Evolutionary conservation across 2,329 filamentous ascomycete species (phyloP), one percentile per base, ranked within the genome.

Genomic region (Fusarium anguioides): DNA sequence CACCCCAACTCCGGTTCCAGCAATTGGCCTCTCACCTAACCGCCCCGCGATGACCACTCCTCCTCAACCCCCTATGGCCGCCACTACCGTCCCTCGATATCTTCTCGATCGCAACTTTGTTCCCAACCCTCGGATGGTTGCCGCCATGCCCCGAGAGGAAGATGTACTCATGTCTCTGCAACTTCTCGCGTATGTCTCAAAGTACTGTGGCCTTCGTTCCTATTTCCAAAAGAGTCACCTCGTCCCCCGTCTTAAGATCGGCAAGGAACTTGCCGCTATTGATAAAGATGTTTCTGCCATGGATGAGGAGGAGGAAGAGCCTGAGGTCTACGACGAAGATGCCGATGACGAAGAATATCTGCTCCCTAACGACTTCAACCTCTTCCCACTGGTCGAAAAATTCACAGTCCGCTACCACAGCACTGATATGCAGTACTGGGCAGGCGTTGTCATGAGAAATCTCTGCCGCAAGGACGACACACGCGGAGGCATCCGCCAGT

Each of bases 391-490:
- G 33, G 96, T 99, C 45, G 96, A 99, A 80, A 98, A 97, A 79
- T 99, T 98, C 77, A 99, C 96, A 6, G 93, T 97, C 27, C 89
- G 96, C 68, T 94, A 97, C 75, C 93, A 97, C 80, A 94, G 92
- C 68, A 92, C 93, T 60, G 94, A 97, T 76, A 99, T 99, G 96
- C 95, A 97, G 78, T 99, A 99, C 82, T 99, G 96, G 96, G 96
- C 96, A 18, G 96, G 95, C 64, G 96, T 99, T 17, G 96, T 99
- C 42, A 99, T 99, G 96, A 88, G 96, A 68, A 99, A 99, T 76
- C 87, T 99, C 47, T 99, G 96, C 84, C 92, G 96, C 68, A 99
- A 99, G 81, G 96, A 99, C 77, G 96, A 99, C 76, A 93, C 91
- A 12, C 87, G 93, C 45, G 96, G 96, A 39, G 96, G 96, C 60